Evolutionary conservation across 78 protist species (phyloP), one percentile per base, ranked within the genome.

Genomic region (Dictyostelium brefeldianum): DNA sequence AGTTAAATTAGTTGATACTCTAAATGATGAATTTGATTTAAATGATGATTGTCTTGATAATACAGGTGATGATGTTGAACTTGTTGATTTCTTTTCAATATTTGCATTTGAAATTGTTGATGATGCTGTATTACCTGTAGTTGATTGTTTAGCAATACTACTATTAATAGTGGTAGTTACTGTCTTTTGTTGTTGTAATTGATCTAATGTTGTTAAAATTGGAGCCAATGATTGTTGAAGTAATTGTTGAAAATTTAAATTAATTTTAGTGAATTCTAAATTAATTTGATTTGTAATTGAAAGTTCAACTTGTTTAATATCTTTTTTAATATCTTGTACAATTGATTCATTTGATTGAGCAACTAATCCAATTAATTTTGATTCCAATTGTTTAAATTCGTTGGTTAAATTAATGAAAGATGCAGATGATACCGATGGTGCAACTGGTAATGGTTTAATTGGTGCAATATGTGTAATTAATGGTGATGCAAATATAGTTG

Each of bases 361-460:
- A 18, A 87, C 46, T 14, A 43, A 64, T 0, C 47, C 4, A 9
- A 87, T 31, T 27, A 87, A 12, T 22, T 77, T 74, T 4, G 25
- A 20, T 77, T 87, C 93, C 12, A 87, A 43, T 27, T 7, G 11
- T 31, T 69, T 29, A 9, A 82, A 59, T 11, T 69, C 65, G 56
- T 29, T 77, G 3, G 29, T 18, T 15, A 54, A 12, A 56, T n/a
- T 31, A 54, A 31, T 54, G 7, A 25, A 25, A 1, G 12, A 46
- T 51, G 73, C 14, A 9, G 67, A 54, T 31, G 73, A n/a, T n/a
- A n/a, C n/a, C n/a, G n/a, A 82, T 84, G 92, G 92, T 29, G 77
- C n/a, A 25, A 81, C 22, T 41, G 93, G 93, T n/a, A 87, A 62
- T 31, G 93, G 84, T 64, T 87, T 87, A 22, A 15, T 18, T 27